A percentile compares a stretch with the other conserved stretches of the same genome.
phyloP scores from a whole-genome alignment of 2,329 filamentous ascomycete species.

The Blumeria graminis region DNA sequence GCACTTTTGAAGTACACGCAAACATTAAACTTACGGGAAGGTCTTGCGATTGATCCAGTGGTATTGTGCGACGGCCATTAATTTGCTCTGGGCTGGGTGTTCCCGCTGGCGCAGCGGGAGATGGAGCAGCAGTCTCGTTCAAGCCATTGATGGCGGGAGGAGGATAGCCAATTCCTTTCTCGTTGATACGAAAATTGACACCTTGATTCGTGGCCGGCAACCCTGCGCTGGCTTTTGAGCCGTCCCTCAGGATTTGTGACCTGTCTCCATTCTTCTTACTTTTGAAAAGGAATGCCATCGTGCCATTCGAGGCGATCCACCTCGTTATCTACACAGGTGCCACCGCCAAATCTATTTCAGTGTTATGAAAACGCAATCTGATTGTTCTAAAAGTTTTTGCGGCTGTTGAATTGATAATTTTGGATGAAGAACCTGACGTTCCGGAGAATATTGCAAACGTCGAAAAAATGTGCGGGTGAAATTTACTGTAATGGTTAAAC shows the following conservation, averaged over 20 bases:
- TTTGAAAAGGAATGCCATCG: conserved; percentile 65
- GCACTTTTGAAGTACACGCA: background rate
- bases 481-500: too few species aligned
- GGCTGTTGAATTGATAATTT: too few species aligned
- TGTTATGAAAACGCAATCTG: background rate
- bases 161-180: conserved; percentile 34
- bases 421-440: too few species aligned
- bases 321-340: background rate
- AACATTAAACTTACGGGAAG: conserved; percentile 17
- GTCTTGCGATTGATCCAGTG: conserved; percentile 14
- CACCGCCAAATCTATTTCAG: conserved; percentile 9
- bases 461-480: too few species aligned
- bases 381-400: too few species aligned
- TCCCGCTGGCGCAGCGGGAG: conserved; percentile 14
- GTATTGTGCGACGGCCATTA: conserved; percentile 31
- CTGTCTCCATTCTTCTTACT: conserved; percentile 54
- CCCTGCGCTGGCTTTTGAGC: conserved; percentile 9
- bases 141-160: conserved; percentile 26
- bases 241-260: conserved; percentile 19
- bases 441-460: too few species aligned
- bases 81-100: conserved; percentile 20
- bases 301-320: conserved; percentile 15
- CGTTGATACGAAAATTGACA: conserved; percentile 21
- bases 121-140: conserved; percentile 42
- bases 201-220: conserved; percentile 25